Base-by-base conservation (phyloP, 2,329 filamentous ascomycete species). In the Penicillium expansum region DNA sequence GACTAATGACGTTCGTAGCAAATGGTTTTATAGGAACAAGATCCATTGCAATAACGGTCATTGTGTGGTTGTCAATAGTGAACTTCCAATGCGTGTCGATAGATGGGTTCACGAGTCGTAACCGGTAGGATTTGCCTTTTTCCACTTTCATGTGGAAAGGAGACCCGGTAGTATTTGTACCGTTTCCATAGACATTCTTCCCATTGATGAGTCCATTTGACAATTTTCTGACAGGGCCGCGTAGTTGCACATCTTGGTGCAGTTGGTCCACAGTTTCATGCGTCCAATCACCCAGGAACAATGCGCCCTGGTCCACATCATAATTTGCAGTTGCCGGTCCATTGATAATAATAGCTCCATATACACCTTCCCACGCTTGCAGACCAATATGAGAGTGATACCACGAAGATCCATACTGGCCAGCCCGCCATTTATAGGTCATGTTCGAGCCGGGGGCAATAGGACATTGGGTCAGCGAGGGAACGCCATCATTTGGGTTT, bases 11-110 rank as follows among this genome's bases (percentile, higher is more conserved):
- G 0, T 76, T 74, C 0, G 83, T 79, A 0, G 71, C 70, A 58
- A 81, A 87, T 0, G 85, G 84, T 24, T 75, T 64, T 24, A 88
- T 77, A 2, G 84, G 82, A 0, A 87, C 82, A 4, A 87, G 71
- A 57, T 86, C 86, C n/a, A 71, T 74, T 0, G 79, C 76, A 38
- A 88, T 84, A 35, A 88, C 83, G 0, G 76, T 81, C 62, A 88
- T 68, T 0, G 67, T 78, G 67, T 88, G 85, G 49, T 81, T 79
- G 39, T 80, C 77, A 27, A 79, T 74, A 43, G 69, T 73, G 65
- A 87, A 84, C 47, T 64, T 66, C 51, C 64, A 72, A 24, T 64
- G 58, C 1, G 63, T 68, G 20, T 70, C 63, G 6, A 61, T 57
- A 0, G 67, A 68, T 3, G 62, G 59, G 50, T 72, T 72, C 5